Base-by-base conservation (phyloP, 129 eudicot species). In the Flaveria robusta region DNA sequence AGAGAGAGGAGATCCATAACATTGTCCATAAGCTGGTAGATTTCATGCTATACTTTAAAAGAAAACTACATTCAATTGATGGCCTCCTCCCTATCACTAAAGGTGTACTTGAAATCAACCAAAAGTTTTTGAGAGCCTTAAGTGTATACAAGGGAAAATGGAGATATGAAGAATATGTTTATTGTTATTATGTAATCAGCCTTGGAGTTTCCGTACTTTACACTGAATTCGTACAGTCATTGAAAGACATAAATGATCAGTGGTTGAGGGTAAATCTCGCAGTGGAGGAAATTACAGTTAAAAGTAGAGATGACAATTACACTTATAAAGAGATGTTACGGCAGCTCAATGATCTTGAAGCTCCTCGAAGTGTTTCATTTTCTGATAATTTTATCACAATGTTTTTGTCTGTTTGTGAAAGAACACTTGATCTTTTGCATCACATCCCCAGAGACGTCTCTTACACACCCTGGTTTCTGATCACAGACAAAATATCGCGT, bases 331-430 rank as follows among this genome's bases (percentile, higher is more conserved):
- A 74, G 59, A 74, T 74, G 70, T 20, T 45, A 18, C 60, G 43
- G 1, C 71, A 74, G 10, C 60, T 43, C 22, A 31, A 50, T 27
- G 51, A 75, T 64, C 51, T 75, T 64, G 64, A 75, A 60, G 79
- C 64, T 29, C 29, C 78, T 74, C 12, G 60, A 26, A 74, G 55
- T 23, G 43, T 58, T 31, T 12, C 54, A 16, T 42, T 67, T 67
- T 58, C 77, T 58, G 67, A 58, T 59, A 16, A 14, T 15, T 74
- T 23, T 74, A 37, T 74, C 69, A 74, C 16, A 42, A 7, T 15
- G 7, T 59, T 74, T 42, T 37, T 23, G 16, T 62, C 16, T 59
- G 7, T 42, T 22, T 41, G 67, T 56, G 20, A 15, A 4, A 27
- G 24, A 18, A n/a, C 54, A 12, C 31, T 39, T 49, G 39, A 22